Base-by-base conservation (phyloP, 176 grass and related monocot genomes). In the Cenchrus purpureus region DNA sequence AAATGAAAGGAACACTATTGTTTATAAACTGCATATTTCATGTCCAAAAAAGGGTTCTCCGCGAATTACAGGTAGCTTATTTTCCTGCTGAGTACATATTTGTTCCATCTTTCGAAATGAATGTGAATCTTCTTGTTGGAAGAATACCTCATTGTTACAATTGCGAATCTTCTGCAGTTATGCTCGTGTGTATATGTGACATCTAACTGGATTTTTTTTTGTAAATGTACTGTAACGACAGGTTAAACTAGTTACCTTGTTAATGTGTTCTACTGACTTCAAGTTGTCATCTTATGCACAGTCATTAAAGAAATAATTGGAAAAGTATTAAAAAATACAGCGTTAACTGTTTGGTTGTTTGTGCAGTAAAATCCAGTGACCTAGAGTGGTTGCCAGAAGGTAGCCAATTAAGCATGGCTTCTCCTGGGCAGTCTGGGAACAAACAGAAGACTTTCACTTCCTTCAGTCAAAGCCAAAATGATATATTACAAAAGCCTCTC, bases 1-100 rank as follows among this genome's bases (percentile, higher is more conserved):
- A 75, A 98, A 94, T 93, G 93, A 98, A 87, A 91, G 89, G 71
- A 98, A 98, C 81, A 95, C 96, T 69, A 94, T 98, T 56, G 91
- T 95, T 62, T 95, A 86, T 86, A 95, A 93, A 82, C 74, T 98
- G 77, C 74, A 92, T 58, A 83, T 86, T 69, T 94, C 87, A 74
- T 98, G 93, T 89, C 65, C 37, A 40, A 40, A 83, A 85, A 93
- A 84, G 68, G 81, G 78, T 71, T 85, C 89, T 15, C 83, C 71
- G 51, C 78, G 93, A 13, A 81, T 92, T 73, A 98, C 93, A 89
- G 93, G 96, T 98, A 88, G 54, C 45, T 73, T 85, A 59, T 55
- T 82, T 58, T 19, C 74, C 48, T 79, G 51, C 14, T 31, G 48
- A 50, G 20, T 73, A 15, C 12, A 71, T 25, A 78, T 86, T 78